Evolutionary conservation across 1,284 basidiomycete genomes (phyloP).

Genomic region (Rhodofomes roseus): DNA sequence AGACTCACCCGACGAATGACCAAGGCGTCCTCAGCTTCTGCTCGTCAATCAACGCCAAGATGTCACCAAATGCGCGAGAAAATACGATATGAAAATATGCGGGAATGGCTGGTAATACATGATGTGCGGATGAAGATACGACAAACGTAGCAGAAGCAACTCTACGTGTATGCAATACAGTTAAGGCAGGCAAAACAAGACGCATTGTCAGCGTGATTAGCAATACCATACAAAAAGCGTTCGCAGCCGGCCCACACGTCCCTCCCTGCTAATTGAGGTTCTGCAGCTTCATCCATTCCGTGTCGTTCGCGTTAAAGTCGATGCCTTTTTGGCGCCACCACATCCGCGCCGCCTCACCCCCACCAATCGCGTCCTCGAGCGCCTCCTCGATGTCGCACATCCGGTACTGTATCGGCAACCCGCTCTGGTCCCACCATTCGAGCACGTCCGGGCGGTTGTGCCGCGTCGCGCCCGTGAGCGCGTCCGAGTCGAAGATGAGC

Average conservation of each 20-base stretch:
- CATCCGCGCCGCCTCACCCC: conserved; percentile 60
- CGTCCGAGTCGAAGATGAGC: conserved; percentile 75
- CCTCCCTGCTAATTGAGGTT: conserved; percentile 45
- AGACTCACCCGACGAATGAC: too few species aligned
- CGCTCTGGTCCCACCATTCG: conserved; percentile 81
- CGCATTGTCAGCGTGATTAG: not conserved
- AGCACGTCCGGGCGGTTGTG: conserved; percentile 78
- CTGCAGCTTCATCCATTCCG: conserved; percentile 80
- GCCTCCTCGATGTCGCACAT: conserved; percentile 87
- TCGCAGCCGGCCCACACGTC: not conserved
- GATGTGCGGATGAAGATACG: not conserved
- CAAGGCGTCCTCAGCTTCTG: too few species aligned
- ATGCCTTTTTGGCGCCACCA: conserved; percentile 80
- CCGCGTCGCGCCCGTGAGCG: conserved; percentile 70
- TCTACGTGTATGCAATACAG: not conserved
- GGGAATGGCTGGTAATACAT: not conserved
- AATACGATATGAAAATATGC: not conserved
- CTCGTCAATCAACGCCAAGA: too few species aligned
- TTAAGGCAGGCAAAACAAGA: not conserved
- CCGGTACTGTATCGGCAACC: conserved; percentile 73
- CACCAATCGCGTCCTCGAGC: conserved; percentile 77
- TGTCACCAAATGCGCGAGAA: too few species aligned
- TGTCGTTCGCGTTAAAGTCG: conserved; percentile 75
- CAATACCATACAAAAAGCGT: not conserved
- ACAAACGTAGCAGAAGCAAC: not conserved